phyloP scores from a whole-genome alignment of 768 basidiomycete genomes.

The Lentinus brumalis region DNA sequence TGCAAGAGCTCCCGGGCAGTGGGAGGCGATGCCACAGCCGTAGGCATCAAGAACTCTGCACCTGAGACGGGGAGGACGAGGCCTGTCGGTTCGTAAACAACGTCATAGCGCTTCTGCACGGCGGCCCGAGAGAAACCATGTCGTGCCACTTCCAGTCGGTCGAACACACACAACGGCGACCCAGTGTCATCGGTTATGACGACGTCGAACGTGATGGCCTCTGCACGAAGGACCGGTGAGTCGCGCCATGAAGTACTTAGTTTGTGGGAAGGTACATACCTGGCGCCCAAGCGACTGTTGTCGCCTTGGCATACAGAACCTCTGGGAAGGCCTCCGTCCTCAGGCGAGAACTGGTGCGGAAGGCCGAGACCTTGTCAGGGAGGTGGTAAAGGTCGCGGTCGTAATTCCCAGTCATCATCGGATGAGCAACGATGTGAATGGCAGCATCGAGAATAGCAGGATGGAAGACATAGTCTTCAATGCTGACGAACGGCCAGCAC shows the following conservation, averaged over 20 bases:
- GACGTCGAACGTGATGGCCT: slow-evolving; percentile 31
- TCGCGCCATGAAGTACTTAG: neutral
- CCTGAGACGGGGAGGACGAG: neutral
- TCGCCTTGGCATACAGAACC: slow-evolving; percentile 30
- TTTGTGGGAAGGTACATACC: slow-evolving; percentile 15
- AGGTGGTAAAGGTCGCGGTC: slow-evolving; percentile 36
- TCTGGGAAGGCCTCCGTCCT: slow-evolving; percentile 21
- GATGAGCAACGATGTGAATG: slow-evolving; percentile 36
- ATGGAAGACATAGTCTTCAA: slow-evolving; percentile 33
- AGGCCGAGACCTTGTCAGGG: slow-evolving; percentile 27
- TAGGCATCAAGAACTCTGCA: neutral
- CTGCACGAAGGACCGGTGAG: slow-evolving; percentile 22
- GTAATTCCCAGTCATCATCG: slow-evolving; percentile 32
- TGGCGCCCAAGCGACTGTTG: slow-evolving; percentile 33
- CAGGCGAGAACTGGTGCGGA: slow-evolving; percentile 23
- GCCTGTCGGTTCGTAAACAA: slow-evolving; percentile 17
- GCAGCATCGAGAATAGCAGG: slow-evolving; percentile 42
- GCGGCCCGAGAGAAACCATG: slow-evolving; percentile 18
- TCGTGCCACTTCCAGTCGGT: slow-evolving; percentile 16
- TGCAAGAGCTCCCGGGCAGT: too few relatives aligned
- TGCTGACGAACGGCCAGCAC: neutral
- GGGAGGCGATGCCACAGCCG: too few relatives aligned
- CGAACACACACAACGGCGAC: slow-evolving; percentile 24
- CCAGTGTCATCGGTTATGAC: slow-evolving; percentile 32
- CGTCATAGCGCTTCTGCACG: slow-evolving; percentile 23